Evolutionary conservation across 257 asterid species (phyloP).

Genomic region (Schizonepeta tenuifolia): DNA sequence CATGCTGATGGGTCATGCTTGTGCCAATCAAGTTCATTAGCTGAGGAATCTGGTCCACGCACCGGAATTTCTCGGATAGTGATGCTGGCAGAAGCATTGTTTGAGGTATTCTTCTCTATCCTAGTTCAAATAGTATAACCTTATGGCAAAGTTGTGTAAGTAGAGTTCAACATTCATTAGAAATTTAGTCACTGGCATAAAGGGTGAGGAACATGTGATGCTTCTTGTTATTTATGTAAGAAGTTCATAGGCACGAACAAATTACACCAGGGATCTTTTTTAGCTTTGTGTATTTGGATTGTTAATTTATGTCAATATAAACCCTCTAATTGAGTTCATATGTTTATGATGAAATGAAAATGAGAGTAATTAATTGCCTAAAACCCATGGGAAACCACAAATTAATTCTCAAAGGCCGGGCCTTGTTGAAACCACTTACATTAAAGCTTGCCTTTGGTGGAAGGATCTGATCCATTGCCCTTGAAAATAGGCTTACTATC

Average conservation of each 20-base stretch:
- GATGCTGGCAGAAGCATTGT: constrained; percentile 94
- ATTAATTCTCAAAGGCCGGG: too few species aligned
- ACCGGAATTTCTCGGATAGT: constrained; percentile 87
- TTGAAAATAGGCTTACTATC: background rate
- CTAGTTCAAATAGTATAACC: background rate
- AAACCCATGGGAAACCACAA: too few species aligned
- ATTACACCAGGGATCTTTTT: background rate
- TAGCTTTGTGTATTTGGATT: background rate
- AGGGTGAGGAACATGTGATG: background rate
- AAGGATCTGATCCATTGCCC: background rate
- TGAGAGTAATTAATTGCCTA: too few species aligned
- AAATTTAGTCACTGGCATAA: constrained; percentile 10
- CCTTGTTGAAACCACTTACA: background rate
- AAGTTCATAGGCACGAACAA: constrained; percentile 14
- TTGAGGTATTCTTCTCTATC: constrained; percentile 65
- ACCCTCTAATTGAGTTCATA: background rate
- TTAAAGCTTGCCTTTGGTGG: background rate
- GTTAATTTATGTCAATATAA: background rate
- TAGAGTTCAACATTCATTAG: background rate
- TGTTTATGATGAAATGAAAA: too few species aligned
- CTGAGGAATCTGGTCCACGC: constrained; percentile 65
- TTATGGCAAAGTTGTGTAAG: constrained; percentile 10
- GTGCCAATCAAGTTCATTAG: constrained; percentile 64
- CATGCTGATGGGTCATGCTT: constrained; percentile 79
- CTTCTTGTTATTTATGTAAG: constrained; percentile 18